These are phyloP conservation scores for Heritiera littoralis DNA, from an alignment of 345 rosid genomes.

Conservation along the genomic window DNA sequence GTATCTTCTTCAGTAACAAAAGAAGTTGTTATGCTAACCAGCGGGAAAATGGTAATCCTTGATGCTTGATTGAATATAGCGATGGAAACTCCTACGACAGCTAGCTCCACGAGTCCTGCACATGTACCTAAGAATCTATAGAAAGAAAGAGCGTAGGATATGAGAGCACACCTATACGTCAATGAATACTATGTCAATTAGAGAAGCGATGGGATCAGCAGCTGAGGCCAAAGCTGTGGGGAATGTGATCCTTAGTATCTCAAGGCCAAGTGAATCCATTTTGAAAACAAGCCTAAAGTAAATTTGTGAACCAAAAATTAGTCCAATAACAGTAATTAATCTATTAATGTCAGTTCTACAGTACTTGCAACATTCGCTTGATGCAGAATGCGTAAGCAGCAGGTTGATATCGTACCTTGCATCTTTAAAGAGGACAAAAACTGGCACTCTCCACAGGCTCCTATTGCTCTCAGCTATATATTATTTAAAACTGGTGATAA, in stretches of 20 bases:
- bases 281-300: conserved; percentile 23
- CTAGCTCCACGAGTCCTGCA: conserved; percentile 82
- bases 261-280: conserved; percentile 71
- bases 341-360: too few relatives aligned
- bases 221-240: conserved; percentile 95
- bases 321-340: too few relatives aligned
- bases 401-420: conserved; percentile 43
- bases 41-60: conserved; percentile 77
- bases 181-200: conserved; percentile 86
- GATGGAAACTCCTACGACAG: conserved; percentile 97
- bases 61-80: conserved; percentile 34
- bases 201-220: conserved; percentile 92
- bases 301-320: too few relatives aligned
- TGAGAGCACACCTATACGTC: conserved; percentile 60
- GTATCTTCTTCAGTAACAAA: conserved; percentile 98
- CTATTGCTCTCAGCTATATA: conserved; percentile 19
- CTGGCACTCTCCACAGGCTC: conserved; percentile 44
- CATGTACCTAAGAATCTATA: background rate
- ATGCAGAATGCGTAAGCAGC: background rate
- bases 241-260: conserved; percentile 72
- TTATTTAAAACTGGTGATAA: background rate
- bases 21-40: conserved; percentile 87
- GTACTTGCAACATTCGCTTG: background rate
- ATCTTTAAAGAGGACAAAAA: conserved; percentile 69
- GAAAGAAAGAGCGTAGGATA: background rate